Conservation (phyloP, 2,329 filamentous ascomycete genomes). For the Aspergillus sojae region DNA sequence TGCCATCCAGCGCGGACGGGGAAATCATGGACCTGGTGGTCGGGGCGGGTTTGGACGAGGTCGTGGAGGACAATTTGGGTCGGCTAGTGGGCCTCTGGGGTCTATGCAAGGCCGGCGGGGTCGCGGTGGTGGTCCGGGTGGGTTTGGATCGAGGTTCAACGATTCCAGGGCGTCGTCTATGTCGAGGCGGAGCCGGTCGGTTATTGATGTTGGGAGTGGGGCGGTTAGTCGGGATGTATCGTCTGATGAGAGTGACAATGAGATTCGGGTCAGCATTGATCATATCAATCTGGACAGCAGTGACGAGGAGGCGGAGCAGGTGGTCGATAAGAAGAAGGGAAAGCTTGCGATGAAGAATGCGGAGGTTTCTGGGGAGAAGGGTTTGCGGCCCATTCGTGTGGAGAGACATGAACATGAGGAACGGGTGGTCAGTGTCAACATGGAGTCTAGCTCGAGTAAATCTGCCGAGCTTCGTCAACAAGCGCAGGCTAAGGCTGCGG, state of each 20-base stretch:
- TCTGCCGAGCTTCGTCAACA: constrained; percentile 44
- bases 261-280: constrained; percentile 58
- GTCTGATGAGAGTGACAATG: constrained; percentile 50
- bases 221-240: constrained; percentile 34
- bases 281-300: constrained; percentile 59
- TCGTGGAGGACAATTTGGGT: constrained; percentile 32
- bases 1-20: constrained; percentile 41
- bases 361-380: constrained; percentile 23
- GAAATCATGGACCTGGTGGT: constrained; percentile 29
- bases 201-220: constrained; percentile 27
- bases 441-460: constrained; percentile 53
- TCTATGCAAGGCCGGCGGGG: constrained; percentile 28
- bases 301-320: constrained; percentile 46
- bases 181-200: constrained; percentile 33
- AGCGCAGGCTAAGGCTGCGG: constrained; percentile 37
- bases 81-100: constrained; percentile 32
- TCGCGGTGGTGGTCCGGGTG: constrained; percentile 24
- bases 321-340: constrained; percentile 33
- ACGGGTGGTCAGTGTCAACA: constrained; percentile 56
- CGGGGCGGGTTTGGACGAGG: constrained; percentile 33
- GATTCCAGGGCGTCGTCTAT: constrained; percentile 32
- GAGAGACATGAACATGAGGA: constrained; percentile 59
- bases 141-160: constrained; percentile 17
- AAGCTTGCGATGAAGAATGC: constrained; percentile 32
- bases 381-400: constrained; percentile 57